Percentiles rank a stretch among this genome's conserved stretches.
Conservation (phyloP, 2,329 filamentous ascomycete genomes). For the Neonectria faginata region DNA sequence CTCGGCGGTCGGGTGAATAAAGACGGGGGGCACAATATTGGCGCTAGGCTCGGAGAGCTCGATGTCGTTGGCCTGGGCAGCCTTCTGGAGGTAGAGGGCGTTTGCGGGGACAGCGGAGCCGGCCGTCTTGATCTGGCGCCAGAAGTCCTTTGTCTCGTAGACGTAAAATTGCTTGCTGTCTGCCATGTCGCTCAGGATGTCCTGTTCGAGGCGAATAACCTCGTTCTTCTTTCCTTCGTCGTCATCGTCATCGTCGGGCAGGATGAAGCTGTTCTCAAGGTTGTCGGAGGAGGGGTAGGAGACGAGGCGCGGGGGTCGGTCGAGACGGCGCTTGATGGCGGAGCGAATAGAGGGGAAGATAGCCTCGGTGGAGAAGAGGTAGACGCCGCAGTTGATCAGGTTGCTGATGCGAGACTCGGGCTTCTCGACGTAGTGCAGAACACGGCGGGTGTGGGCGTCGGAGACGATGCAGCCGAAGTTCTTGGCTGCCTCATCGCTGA, state of each 20-base stretch:
- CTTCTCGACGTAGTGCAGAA: constrained; percentile 99
- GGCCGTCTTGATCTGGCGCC: constrained; percentile 99
- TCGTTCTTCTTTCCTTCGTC: constrained; percentile 84
- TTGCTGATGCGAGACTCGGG: constrained; percentile 97
- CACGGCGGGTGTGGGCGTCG: constrained; percentile 91
- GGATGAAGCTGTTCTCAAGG: constrained; percentile 75
- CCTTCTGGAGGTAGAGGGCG: constrained; percentile 94
- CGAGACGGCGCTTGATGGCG: constrained; percentile 94
- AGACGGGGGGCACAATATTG: constrained; percentile 91
- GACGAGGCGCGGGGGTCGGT: constrained; percentile 83
- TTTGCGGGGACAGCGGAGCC: constrained; percentile 97
- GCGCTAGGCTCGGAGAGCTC: constrained; percentile 87
- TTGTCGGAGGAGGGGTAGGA: constrained; percentile 98
- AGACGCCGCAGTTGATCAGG: constrained; percentile 99
- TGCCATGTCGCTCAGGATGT: constrained; percentile 93
- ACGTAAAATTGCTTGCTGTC: constrained; percentile 99
- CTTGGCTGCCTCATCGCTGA: constrained; percentile 88
- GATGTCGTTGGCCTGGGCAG: constrained; percentile 80
- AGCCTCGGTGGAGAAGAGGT: constrained; percentile 94
- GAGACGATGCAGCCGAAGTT: constrained; percentile 99
- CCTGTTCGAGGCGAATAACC: constrained; percentile 94
- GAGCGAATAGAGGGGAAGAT: constrained; percentile 96
- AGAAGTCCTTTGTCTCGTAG: constrained; percentile 98
- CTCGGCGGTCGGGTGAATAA: constrained; percentile 90
- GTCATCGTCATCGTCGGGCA: constrained; percentile 66